A percentile compares a stretch with the other conserved stretches of the same genome.
phyloP scores from a whole-genome alignment of 495 filamentous ascomycete species.

The Geopyxis carbonaria region DNA sequence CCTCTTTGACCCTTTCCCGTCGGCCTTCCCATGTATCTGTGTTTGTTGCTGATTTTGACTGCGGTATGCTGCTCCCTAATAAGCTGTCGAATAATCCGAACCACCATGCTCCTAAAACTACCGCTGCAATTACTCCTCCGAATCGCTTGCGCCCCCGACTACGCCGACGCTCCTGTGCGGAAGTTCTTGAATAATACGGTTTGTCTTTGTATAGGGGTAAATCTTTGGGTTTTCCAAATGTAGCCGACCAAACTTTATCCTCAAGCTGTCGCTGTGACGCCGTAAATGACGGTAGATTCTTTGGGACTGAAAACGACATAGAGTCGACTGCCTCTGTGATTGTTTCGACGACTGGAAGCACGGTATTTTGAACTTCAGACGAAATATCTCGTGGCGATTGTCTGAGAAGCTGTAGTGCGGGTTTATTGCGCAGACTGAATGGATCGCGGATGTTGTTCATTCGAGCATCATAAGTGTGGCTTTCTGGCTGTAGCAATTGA shows the following conservation, averaged over 20 bases:
- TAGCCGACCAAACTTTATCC: conserved; percentile 48
- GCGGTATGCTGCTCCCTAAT: conserved; percentile 22
- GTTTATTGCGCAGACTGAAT: conserved; percentile 33
- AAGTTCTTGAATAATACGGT: conserved; percentile 53
- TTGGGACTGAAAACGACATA: conserved; percentile 52
- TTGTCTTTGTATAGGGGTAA: conserved; percentile 99
- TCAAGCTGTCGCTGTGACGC: conserved; percentile 51
- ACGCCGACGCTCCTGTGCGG: conserved; percentile 29
- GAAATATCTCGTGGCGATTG: conserved; percentile 29
- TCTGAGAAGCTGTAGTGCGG: conserved; percentile 31
- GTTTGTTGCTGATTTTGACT: too few relatives aligned
- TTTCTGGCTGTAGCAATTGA: too few relatives aligned
- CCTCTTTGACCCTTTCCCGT: conserved; percentile 73
- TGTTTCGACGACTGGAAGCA: background rate
- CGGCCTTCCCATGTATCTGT: conserved; percentile 63
- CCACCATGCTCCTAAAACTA: conserved; percentile 40
- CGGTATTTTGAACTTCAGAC: conserved; percentile 28
- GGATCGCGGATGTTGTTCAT: conserved; percentile 37
- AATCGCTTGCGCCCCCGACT: conserved; percentile 36
- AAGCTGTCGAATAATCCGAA: conserved; percentile 37
- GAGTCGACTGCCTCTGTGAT: conserved; percentile 16
- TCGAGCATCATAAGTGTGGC: too few relatives aligned
- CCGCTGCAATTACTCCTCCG: conserved; percentile 31
- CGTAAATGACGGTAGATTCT: conserved; percentile 53
- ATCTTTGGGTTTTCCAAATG: conserved; percentile 39